Conservation (phyloP, 1,284 basidiomycete species). For the Ceratobasidium sp. region DNA sequence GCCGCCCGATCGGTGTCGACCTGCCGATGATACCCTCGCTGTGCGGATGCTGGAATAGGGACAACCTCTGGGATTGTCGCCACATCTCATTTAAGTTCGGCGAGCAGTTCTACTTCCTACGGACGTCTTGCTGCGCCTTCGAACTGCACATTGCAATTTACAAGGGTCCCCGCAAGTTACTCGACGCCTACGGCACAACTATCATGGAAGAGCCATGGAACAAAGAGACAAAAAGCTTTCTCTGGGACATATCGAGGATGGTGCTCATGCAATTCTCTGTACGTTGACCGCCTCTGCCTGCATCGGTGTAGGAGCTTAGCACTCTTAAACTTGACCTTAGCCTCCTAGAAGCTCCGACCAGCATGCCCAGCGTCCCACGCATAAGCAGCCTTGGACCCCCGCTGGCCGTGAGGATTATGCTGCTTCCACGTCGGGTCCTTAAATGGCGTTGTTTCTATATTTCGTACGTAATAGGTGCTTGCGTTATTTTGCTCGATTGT, state of each 20-base stretch:
- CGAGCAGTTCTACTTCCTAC: conserved; percentile 7
- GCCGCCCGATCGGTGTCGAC: conserved; percentile 18
- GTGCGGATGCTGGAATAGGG: conserved; percentile 30
- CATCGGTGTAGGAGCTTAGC: background rate
- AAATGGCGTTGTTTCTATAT: too few species aligned
- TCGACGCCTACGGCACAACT: conserved; percentile 9
- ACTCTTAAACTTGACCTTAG: background rate
- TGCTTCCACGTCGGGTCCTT: too few species aligned
- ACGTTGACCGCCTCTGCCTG: background rate
- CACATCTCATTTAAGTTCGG: background rate
- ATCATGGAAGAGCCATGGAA: conserved; percentile 32
- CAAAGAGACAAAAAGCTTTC: background rate
- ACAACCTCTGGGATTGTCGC: background rate
- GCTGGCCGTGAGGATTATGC: too few species aligned
- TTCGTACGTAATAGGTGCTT: background rate
- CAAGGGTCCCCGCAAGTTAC: background rate
- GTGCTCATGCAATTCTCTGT: conserved; percentile 9
- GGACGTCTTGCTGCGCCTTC: conserved; percentile 4
- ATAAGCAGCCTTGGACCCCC: background rate
- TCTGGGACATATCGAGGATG: conserved; percentile 4
- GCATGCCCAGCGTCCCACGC: background rate
- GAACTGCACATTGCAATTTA: conserved; percentile 32
- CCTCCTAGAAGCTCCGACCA: background rate
- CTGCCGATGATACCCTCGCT: conserved; percentile 15
- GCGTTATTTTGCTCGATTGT: too few species aligned